Conservation (phyloP, 345 rosid genomes). For the Dimocarpus longan region DNA sequence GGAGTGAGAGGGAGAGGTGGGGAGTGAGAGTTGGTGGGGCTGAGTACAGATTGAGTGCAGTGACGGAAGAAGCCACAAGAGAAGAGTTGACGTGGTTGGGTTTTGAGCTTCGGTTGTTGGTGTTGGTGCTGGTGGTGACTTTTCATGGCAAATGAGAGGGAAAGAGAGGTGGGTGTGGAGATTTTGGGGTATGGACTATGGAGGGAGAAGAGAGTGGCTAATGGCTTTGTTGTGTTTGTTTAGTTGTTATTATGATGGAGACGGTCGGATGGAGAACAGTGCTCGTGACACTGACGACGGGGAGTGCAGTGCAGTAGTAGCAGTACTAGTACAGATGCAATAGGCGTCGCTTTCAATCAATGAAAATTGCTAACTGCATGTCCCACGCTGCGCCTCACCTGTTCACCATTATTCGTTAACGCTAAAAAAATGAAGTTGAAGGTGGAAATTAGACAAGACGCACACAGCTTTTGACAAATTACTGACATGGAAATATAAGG, state of each 20-base stretch:
- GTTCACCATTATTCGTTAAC: not conserved
- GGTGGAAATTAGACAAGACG: not conserved
- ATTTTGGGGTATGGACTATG: not conserved
- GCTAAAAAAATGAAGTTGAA: too few relatives aligned
- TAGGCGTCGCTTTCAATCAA: not conserved
- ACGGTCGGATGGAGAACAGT: not conserved
- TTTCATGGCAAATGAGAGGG: slow-evolving; percentile 37
- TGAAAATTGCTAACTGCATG: slow-evolving; percentile 6
- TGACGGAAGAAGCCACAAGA: slow-evolving; percentile 87
- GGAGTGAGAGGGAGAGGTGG: slow-evolving; percentile 46
- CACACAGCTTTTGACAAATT: not conserved
- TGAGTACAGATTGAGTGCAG: slow-evolving; percentile 61
- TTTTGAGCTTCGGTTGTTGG: slow-evolving; percentile 62
- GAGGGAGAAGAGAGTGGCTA: not conserved
- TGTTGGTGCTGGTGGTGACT: slow-evolving; percentile 39
- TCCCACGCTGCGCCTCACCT: slow-evolving; percentile 7
- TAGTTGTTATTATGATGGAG: not conserved
- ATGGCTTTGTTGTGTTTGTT: not conserved
- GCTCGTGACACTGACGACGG: slow-evolving; percentile 10
- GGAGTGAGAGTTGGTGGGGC: slow-evolving; percentile 52
- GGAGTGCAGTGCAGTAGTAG: not conserved
- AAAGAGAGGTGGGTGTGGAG: not conserved
- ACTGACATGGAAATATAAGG: not conserved
- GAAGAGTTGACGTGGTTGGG: slow-evolving; percentile 70
- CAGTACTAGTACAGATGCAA: not conserved